Conservation (phyloP, 768 basidiomycete genomes). For the Tricholoma saponaceum region DNA sequence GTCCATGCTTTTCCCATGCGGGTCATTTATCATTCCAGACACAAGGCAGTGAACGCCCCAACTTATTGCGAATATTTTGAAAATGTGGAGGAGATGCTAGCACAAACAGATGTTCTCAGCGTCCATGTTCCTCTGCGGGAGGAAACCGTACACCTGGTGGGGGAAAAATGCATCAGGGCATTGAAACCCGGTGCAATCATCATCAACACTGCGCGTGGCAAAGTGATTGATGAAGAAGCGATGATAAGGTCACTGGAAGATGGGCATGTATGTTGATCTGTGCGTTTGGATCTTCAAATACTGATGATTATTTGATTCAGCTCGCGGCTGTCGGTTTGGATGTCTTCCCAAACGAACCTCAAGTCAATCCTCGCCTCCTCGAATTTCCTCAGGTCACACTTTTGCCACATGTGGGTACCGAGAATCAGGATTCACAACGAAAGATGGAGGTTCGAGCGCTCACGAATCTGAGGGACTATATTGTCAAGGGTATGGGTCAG, state of each 20-base stretch:
- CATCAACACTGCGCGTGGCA: slow-evolving; percentile 89
- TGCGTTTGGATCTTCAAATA: background rate
- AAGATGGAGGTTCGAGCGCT: slow-evolving; percentile 86
- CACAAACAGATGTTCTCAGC: slow-evolving; percentile 76
- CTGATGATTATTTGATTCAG: slow-evolving; percentile 31
- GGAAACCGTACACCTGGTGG: slow-evolving; percentile 72
- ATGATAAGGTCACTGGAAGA: slow-evolving; percentile 82
- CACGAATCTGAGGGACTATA: slow-evolving; percentile 69
- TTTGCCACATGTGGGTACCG: slow-evolving; percentile 91
- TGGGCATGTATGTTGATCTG: slow-evolving; percentile 65
- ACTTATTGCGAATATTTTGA: slow-evolving; percentile 74
- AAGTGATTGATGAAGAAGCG: slow-evolving; percentile 84
- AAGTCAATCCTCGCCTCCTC: slow-evolving; percentile 73
- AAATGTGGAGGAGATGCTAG: slow-evolving; percentile 60
- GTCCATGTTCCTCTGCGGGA: slow-evolving; percentile 77
- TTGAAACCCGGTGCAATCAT: slow-evolving; percentile 78
- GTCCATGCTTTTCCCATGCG: slow-evolving; percentile 86
- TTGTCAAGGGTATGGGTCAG: slow-evolving; percentile 56
- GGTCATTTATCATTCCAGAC: slow-evolving; percentile 74
- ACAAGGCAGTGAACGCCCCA: slow-evolving; percentile 53
- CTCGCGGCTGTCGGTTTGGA: slow-evolving; percentile 80
- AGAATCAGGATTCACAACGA: slow-evolving; percentile 74
- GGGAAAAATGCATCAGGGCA: slow-evolving; percentile 68
- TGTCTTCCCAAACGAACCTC: slow-evolving; percentile 83
- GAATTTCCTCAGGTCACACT: slow-evolving; percentile 81